Evolutionary conservation across 1,284 basidiomycete genomes (phyloP), one percentile per base, ranked within the genome.

Genomic region (Boletus semigastroideus): DNA sequence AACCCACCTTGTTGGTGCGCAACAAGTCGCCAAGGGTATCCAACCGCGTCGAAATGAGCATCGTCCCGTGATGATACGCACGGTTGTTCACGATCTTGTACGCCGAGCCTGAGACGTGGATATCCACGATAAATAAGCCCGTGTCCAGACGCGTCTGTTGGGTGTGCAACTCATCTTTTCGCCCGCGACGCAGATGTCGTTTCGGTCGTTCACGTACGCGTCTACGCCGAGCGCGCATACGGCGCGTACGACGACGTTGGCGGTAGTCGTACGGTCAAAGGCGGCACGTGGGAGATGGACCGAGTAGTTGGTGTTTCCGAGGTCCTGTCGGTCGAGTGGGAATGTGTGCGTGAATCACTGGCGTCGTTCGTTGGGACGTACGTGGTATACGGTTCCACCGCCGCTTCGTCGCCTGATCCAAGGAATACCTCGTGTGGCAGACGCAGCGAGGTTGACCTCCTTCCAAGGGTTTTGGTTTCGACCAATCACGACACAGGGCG

Each of bases 391-490:
- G 0, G 97, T 92, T 8, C 97, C 97, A n/a, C 97, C 97, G 12
- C 97, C 97, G 59, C 92, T 95, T 52, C 91, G 78, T 54, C 97
- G 78, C 41, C 96, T 79, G 34, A 99, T 82, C 61, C 94, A 88
- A 0, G 92, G 90, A 11, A 96, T 78, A 3, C 73, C 74, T n/a
- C 75, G 69, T 9, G 70, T 60, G 11, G 69, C 62, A 28, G 90
- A 76, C 9, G 79, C 74, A 3, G 67, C 62, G 42, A 90, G 75
- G 62, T 97, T 95, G 54, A 95, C 86, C 71, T 99, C 97, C 67
- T 92, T 95, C 96, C 96, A 99, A 19, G 94, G 94, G 63, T 98
- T 98, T 77, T 99, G 96, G 69, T 98, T 97, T 46, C 96, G 79
- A 0, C 97, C 97, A 51, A 99, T 92, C 42, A 99, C 83, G 14